Evolutionary conservation across 768 basidiomycete species (phyloP), one percentile per base, ranked within the genome.

Genomic region (Leccinum longicurvipes): DNA sequence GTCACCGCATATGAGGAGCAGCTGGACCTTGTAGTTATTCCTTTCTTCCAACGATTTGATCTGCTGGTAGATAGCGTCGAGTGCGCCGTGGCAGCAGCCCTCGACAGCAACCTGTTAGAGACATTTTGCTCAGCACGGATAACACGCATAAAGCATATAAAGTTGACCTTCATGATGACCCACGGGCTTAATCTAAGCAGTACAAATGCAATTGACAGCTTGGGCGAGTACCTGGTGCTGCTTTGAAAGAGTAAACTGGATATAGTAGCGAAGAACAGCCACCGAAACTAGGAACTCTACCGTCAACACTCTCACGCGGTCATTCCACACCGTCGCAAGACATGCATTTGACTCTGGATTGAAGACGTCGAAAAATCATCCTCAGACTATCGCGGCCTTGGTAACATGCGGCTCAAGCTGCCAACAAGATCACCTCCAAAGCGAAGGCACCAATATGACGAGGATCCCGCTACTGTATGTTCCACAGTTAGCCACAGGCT

Each of bases 1-100:
- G 74, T 99, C 97, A 12, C 97, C 97, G 56, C 96, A 98, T 27
- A 98, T 86, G 39, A 99, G 80, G 14, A 99, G 81, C 2, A 94
- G 74, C 64, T 96, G 91, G 53, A 97, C 82, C 53, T 82, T 85
- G 71, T 85, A 86, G 12, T 75, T 70, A 62, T 89, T 79, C 57
- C 72, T 73, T 2, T 65, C 59, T 66, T 97, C 89, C 28, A 93
- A 81, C 12, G 73, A 63, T 3, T 71, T 73, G 52, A 98, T 82
- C 31, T 86, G 81, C 10, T 73, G 68, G 74, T 98, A 98, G 51
- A 96, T 96, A 10, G 81, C 80, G 70, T 92, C 89, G n/a, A 97
- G 82, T 59, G 87, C 82, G 31, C 97, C 97, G 69, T 99, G 97
- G 63, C 91, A 94, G 76, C 97, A 98, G 3, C 95, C 95, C 76